Conservation (phyloP, 2,329 filamentous ascomycete genomes). For the Lachnellula suecica region DNA sequence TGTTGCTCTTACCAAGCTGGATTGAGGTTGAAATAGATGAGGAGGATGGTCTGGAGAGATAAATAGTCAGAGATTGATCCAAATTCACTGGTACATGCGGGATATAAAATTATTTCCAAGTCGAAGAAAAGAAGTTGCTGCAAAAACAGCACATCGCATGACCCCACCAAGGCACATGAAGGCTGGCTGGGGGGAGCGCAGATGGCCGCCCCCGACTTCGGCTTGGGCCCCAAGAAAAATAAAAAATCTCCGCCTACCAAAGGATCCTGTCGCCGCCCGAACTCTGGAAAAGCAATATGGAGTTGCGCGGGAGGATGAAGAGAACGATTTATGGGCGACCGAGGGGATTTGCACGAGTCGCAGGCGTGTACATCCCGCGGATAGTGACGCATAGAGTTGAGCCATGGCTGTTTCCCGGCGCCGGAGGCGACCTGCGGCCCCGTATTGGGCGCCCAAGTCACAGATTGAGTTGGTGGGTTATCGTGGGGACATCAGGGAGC, state of each 20-base stretch:
- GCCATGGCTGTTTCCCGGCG: conserved; percentile 1
- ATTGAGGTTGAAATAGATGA: not conserved
- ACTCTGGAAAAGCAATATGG: conserved; percentile 18
- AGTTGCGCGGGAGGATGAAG: conserved; percentile 3
- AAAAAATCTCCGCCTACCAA: conserved; percentile 20
- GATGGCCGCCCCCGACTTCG: too few relatives aligned
- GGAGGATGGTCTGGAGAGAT: conserved; percentile 13
- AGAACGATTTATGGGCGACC: conserved; percentile 2
- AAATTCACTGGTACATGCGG: conserved; percentile 8
- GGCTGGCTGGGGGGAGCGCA: not conserved
- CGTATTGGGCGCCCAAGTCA: too few relatives aligned
- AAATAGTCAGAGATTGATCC: conserved; percentile 7
- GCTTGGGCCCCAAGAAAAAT: not conserved
- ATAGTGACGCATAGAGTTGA: conserved; percentile 18
- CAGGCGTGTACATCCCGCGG: not conserved
- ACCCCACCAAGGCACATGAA: conserved; percentile 21
- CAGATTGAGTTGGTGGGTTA: not conserved
- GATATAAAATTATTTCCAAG: conserved; percentile 14
- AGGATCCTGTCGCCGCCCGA: conserved; percentile 12
- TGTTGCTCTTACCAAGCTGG: not conserved
- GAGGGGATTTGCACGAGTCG: not conserved
- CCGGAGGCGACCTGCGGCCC: not conserved
- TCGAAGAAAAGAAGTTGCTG: conserved; percentile 10
- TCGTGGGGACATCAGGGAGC: not conserved
- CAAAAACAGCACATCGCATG: conserved; percentile 21